Evolutionary conservation across 371 early-diverging fungal species (phyloP).

Genomic region (Umbelopsis sp.): DNA sequence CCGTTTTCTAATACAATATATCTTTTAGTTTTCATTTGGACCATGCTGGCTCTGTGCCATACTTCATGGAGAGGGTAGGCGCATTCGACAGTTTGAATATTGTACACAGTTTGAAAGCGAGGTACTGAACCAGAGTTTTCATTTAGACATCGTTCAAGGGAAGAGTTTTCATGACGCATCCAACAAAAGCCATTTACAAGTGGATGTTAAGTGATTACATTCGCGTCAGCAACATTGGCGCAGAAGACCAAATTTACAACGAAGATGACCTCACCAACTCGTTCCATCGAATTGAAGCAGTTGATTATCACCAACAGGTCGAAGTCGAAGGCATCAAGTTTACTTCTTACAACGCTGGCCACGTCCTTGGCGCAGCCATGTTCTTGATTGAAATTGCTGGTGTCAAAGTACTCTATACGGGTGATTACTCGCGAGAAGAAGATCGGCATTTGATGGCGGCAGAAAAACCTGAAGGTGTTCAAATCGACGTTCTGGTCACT

Average conservation of each 20-base stretch:
- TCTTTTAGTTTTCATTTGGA: constrained; percentile 96
- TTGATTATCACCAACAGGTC: constrained; percentile 98
- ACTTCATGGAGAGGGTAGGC: constrained; percentile 93
- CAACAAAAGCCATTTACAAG: constrained; percentile 98
- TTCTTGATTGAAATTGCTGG: constrained; percentile 98
- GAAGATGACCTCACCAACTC: constrained; percentile 93
- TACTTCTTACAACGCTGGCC: constrained; percentile 98
- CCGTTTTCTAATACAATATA: neutral
- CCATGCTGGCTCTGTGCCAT: constrained; percentile 99
- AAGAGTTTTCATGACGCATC: constrained; percentile 99
- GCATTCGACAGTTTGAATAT: neutral
- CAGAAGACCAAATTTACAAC: constrained; percentile 93
- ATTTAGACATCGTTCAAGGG: constrained; percentile 94
- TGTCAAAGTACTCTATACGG: constrained; percentile 96
- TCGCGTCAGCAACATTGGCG: constrained; percentile 84
- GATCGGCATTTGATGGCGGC: constrained; percentile 99
- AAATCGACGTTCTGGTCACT: constrained; percentile 95
- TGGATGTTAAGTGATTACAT: constrained; percentile 99
- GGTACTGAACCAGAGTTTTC: neutral
- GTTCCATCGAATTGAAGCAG: constrained; percentile 95
- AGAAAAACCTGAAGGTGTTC: constrained; percentile 84
- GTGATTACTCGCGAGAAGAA: constrained; percentile 99
- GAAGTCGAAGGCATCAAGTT: constrained; percentile 97
- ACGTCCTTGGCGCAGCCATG: constrained; percentile 99
- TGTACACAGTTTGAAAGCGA: neutral